phyloP scores from a whole-genome alignment of 2,329 filamentous ascomycete genomes.

The Thielaviopsis ethacetica region DNA sequence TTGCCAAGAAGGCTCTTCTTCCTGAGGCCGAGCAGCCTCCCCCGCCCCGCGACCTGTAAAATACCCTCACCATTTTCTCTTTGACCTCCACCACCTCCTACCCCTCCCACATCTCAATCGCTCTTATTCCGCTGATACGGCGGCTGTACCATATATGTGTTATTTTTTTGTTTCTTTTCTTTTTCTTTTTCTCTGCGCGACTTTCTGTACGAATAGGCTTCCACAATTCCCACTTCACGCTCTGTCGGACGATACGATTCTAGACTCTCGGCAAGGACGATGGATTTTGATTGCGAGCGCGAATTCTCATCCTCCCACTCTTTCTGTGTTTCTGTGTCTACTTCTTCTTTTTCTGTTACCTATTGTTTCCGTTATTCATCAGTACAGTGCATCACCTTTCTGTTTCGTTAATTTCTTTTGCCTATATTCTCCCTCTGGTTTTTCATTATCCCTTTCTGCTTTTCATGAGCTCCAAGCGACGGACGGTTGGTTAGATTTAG shows the following conservation, averaged over 20 bases:
- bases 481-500: slow-evolving; percentile 6
- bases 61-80: neutral
- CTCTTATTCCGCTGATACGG: slow-evolving; percentile 3
- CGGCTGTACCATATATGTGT: slow-evolving; percentile 20
- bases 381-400: slow-evolving; percentile 5
- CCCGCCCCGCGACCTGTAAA: slow-evolving; percentile 11
- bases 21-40: slow-evolving; percentile 9
- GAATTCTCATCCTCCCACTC: neutral
- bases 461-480: slow-evolving; percentile 4
- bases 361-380: slow-evolving; percentile 3
- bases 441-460: neutral
- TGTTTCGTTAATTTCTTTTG: neutral
- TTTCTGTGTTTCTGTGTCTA: neutral
- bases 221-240: neutral
- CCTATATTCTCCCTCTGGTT: neutral
- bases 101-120: neutral
- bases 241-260: neutral
- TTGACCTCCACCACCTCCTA: neutral
- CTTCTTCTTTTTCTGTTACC: neutral
- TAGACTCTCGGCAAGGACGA: neutral
- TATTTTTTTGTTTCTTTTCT: slow-evolving; percentile 2
- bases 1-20: slow-evolving; percentile 12
- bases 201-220: slow-evolving; percentile 11
- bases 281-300: neutral
- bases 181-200: slow-evolving; percentile 1